Percentiles rank a stretch among this genome's conserved stretches.
Conservation (phyloP, 352 stramenopile genomes). For the Globisporangium apiculatum region DNA sequence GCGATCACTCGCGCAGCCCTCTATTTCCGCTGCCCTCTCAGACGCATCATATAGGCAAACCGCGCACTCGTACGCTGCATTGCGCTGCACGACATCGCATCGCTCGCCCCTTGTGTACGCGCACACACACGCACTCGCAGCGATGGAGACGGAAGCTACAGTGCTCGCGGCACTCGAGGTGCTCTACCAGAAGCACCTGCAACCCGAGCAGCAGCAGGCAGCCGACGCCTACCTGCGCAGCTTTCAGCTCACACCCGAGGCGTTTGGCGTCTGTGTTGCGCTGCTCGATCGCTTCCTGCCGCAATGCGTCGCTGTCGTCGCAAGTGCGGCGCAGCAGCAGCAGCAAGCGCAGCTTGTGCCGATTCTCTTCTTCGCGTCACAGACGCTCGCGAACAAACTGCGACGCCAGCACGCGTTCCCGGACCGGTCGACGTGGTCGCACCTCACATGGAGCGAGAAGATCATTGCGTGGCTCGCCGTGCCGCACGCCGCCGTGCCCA, state of each 20-base stretch:
- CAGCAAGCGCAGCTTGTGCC: slow-evolving; percentile 24
- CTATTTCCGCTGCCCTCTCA: too few species aligned
- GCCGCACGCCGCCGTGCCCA: slow-evolving; percentile 24
- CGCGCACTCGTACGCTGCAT: too few species aligned
- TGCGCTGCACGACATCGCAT: too few species aligned
- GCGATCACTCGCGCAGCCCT: too few species aligned
- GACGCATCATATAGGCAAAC: too few species aligned
- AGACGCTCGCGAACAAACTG: slow-evolving; percentile 81
- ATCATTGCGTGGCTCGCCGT: slow-evolving; percentile 59
- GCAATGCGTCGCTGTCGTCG: slow-evolving; percentile 3
- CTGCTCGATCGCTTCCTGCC: slow-evolving; percentile 60
- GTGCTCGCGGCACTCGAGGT: slow-evolving; percentile 46
- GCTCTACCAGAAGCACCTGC: slow-evolving; percentile 51
- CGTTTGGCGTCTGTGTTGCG: slow-evolving; percentile 58
- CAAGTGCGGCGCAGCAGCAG: slow-evolving; percentile 5
- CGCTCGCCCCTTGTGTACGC: too few species aligned
- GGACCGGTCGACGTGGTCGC: slow-evolving; percentile 13
- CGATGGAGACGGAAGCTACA: slow-evolving; percentile 15
- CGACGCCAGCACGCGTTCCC: slow-evolving; percentile 47
- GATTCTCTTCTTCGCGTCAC: slow-evolving; percentile 68
- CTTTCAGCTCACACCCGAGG: slow-evolving; percentile 74
- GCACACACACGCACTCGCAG: background rate
- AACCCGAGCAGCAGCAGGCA: slow-evolving; percentile 46
- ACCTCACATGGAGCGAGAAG: slow-evolving; percentile 33
- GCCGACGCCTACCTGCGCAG: slow-evolving; percentile 70